phyloP scores from a whole-genome alignment of 768 basidiomycete species.

The Rhodotorula diobovata region DNA sequence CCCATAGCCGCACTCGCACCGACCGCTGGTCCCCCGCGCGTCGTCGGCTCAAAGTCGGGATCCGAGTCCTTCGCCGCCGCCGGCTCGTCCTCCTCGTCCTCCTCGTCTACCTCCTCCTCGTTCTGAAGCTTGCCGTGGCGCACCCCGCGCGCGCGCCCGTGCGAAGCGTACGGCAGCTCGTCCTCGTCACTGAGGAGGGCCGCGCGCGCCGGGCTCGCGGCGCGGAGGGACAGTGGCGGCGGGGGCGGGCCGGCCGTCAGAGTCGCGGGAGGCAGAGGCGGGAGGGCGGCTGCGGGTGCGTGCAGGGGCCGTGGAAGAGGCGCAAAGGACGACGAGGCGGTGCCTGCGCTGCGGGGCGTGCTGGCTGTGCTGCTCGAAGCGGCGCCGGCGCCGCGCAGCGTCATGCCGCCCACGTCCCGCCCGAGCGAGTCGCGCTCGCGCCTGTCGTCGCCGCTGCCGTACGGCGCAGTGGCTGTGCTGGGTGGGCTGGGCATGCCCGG shows the following conservation, averaged over 20 bases:
- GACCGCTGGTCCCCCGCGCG: background rate
- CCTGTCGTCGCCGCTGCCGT: background rate
- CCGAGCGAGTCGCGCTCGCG: constrained; percentile 28
- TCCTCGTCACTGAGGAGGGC: background rate
- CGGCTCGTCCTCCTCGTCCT: background rate
- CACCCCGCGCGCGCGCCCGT: background rate
- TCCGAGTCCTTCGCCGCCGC: constrained; percentile 2
- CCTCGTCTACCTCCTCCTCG: background rate
- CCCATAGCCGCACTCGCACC: background rate
- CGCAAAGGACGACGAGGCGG: background rate
- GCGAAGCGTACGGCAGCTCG: too few species aligned
- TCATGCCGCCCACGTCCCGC: background rate
- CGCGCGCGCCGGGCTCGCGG: background rate
- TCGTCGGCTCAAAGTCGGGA: background rate
- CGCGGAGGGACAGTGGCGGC: background rate
- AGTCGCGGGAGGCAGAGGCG: background rate
- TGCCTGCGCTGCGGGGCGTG: background rate
- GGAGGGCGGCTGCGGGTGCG: background rate
- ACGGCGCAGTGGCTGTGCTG: background rate
- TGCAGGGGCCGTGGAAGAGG: background rate
- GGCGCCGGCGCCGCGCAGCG: background rate
- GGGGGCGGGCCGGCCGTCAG: background rate
- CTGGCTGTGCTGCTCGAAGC: background rate
- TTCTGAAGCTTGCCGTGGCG: too few species aligned
- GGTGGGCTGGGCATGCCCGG: constrained; percentile 37